Base-by-base conservation (phyloP, 306 rosid genomes). In the Dryas drummondii region DNA sequence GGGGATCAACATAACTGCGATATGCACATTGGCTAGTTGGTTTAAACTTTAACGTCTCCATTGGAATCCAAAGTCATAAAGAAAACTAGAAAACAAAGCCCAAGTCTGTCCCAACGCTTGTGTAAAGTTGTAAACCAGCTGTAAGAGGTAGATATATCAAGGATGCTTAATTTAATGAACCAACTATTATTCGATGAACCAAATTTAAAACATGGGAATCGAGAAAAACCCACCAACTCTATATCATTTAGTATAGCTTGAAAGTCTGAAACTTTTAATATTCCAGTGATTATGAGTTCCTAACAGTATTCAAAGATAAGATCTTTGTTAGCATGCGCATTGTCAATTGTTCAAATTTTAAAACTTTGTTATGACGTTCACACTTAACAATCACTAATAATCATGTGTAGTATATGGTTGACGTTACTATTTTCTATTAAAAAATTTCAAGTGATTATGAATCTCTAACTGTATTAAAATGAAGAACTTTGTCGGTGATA, bases 1-100 rank as follows among this genome's bases (percentile, higher is more conserved):
- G 44, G 80, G 82, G 72, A 64, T 73, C 78, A 70, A 13, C 17
- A 45, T 8, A 62, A 46, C 6, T 63, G 67, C 61, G 82, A 76
- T 79, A 60, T 44, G 16, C 62, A 16, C 14, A 45, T 56, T 69
- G 40, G 6, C 32, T 49, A 32, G 22, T 64, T 1, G 1, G 37
- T 32, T 32, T 32, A 32, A 32, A 22, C 22, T 22, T 41, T 10
- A 57, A 56, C 16, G 7, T 5, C 16, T n/a, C 71, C 77, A 40
- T 16, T 55, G 66, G 22, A 10, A 15, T 22, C 51, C 13, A 6
- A 50, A 27, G 32, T 40, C 19, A 40, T 50, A 27, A 22, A 7
- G 13, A 63, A 71, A 56, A 58, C 59, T 42, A 17, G 1, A 51
- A 71, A 71, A 44, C 64, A 54, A 53, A 41, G 46, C 5, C 63